Percentiles rank a stretch among this genome's conserved stretches.
Evolutionary conservation across 2,329 filamentous ascomycete genomes (phyloP).

Genomic region (Fusarium sp.): DNA sequence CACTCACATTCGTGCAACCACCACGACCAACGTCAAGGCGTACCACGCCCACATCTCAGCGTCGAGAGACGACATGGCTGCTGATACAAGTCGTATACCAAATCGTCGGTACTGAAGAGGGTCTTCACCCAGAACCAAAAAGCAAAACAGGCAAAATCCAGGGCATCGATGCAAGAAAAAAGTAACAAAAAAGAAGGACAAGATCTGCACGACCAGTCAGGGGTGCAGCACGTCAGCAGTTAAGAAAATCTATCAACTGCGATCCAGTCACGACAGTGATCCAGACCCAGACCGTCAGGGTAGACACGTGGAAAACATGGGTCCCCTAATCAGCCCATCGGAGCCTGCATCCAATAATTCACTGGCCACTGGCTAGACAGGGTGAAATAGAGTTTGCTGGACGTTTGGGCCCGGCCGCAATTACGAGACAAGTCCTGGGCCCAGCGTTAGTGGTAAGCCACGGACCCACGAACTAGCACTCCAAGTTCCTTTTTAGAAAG

Average conservation of each 20-base stretch:
- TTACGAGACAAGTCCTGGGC: not conserved
- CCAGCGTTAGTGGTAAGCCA: not conserved
- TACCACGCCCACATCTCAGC: conserved; percentile 56
- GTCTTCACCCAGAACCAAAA: not conserved
- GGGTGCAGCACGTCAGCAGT: conserved; percentile 4
- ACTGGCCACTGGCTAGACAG: no score
- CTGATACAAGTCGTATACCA: not conserved
- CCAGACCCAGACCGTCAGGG: not conserved
- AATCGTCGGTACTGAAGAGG: not conserved
- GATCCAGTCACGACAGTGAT: not conserved
- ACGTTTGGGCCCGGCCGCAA: not conserved
- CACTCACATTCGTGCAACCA: conserved; percentile 51
- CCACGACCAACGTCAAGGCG: conserved; percentile 49
- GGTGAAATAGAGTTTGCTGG: not conserved
- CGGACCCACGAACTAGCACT: not conserved
- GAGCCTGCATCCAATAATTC: not conserved
- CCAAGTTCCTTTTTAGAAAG: conserved; percentile 11
- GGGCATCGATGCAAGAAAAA: not conserved
- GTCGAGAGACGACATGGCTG: conserved; percentile 39
- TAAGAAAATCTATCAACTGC: no score
- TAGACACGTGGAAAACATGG: not conserved
- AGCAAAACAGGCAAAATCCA: not conserved
- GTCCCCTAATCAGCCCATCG: not conserved
- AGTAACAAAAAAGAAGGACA: not conserved
- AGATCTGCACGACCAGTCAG: conserved; percentile 21